phyloP scores from a whole-genome alignment of 1,139 yeast genomes.

The Maudiozyma humilis region DNA sequence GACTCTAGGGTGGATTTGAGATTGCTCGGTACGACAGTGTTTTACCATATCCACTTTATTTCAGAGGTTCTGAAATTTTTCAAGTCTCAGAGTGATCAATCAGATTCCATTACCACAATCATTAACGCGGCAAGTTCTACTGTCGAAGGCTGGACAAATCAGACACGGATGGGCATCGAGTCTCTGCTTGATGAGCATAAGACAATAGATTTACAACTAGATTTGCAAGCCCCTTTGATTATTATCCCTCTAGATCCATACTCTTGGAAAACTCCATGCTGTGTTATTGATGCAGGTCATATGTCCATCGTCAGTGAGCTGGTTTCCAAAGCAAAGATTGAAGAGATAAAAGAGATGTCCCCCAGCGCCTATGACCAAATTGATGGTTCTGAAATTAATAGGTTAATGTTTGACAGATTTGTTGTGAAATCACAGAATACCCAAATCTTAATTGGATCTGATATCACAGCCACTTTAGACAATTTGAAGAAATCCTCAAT shows the following conservation, averaged over 20 bases:
- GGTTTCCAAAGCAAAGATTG: slow-evolving; percentile 61
- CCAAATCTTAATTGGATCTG: slow-evolving; percentile 79
- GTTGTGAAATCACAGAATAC: slow-evolving; percentile 73
- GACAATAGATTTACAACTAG: slow-evolving; percentile 75
- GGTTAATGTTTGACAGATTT: slow-evolving; percentile 85
- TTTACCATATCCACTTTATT: slow-evolving; percentile 73
- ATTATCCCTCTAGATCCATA: slow-evolving; percentile 81
- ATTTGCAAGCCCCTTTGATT: slow-evolving; percentile 86
- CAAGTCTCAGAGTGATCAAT: slow-evolving; percentile 76
- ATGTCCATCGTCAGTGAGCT: slow-evolving; percentile 75
- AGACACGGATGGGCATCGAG: slow-evolving; percentile 86
- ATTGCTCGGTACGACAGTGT: slow-evolving; percentile 79
- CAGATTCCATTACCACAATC: slow-evolving; percentile 84
- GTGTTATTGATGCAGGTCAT: slow-evolving; percentile 93
- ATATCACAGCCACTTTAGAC: slow-evolving; percentile 65
- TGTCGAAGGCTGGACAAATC: slow-evolving; percentile 80
- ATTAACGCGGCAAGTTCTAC: slow-evolving; percentile 95
- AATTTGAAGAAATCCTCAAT: slow-evolving; percentile 47
- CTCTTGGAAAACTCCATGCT: slow-evolving; percentile 79
- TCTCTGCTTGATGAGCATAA: slow-evolving; percentile 92
- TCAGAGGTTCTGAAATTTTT: slow-evolving; percentile 71
- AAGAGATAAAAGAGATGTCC: slow-evolving; percentile 59
- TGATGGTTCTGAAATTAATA: slow-evolving; percentile 65
- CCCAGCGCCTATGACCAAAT: slow-evolving; percentile 57
- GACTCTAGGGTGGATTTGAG: slow-evolving; percentile 70